These are phyloP conservation scores for Phytophthora colocasiae DNA, from an alignment of 352 stramenopile genomes.

Conservation along the genomic window DNA sequence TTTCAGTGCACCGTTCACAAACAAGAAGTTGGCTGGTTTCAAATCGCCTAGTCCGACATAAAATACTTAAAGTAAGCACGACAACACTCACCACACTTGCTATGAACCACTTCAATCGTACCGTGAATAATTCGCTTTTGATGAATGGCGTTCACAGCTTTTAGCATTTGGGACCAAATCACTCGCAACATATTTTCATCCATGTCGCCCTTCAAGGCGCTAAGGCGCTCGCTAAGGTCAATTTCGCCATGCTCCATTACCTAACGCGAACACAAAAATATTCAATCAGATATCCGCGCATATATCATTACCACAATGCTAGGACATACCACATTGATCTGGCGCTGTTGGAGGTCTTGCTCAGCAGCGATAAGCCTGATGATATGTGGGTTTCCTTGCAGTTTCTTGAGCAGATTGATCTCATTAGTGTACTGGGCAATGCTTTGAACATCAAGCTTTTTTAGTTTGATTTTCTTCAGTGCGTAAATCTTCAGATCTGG, in stretches of 20 bases:
- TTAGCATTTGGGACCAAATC: constrained; percentile 99
- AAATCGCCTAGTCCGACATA: constrained; percentile 80
- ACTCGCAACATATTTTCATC: constrained; percentile 98
- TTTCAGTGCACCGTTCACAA: constrained; percentile 96
- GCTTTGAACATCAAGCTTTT: constrained; percentile 88
- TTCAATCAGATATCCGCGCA: neutral
- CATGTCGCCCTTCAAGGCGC: constrained; percentile 80
- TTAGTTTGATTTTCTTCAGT: constrained; percentile 98
- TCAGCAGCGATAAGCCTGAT: constrained; percentile 96
- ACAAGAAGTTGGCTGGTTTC: constrained; percentile 97
- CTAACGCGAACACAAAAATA: constrained; percentile 31
- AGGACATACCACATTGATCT: constrained; percentile 70
- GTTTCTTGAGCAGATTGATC: constrained; percentile 93
- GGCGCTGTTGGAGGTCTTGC: constrained; percentile 85
- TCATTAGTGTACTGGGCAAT: constrained; percentile 98
- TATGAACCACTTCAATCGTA: constrained; percentile 13
- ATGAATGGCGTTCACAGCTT: constrained; percentile 97
- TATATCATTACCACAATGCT: neutral
- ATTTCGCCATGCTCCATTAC: constrained; percentile 98
- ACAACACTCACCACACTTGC: neutral
- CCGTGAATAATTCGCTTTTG: constrained; percentile 95
- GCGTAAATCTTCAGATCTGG: constrained; percentile 95
- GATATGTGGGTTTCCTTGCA: constrained; percentile 96
- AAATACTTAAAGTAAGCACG: constrained; percentile 18
- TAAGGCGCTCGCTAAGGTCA: constrained; percentile 95